Evolutionary conservation across 139 green algal genomes (phyloP).

Genomic region (Volvox reticuliferus): DNA sequence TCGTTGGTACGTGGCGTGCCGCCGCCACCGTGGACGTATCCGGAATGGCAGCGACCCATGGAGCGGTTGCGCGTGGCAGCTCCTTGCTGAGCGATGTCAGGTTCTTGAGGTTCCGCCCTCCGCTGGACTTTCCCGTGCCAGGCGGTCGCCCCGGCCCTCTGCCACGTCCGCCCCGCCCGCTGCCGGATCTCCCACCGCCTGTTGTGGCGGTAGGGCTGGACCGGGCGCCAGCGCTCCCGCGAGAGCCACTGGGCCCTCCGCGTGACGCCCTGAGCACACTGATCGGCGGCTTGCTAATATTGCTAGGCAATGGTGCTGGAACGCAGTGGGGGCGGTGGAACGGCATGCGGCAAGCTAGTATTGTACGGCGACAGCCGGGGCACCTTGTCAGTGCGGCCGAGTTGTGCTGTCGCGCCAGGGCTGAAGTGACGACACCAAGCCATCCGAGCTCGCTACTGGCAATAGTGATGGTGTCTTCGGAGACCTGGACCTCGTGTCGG

Average conservation of each 20-base stretch:
- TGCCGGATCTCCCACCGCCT: neutral
- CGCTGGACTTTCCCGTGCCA: neutral
- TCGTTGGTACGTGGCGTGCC: neutral
- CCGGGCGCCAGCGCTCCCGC: neutral
- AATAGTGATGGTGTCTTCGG: conserved; percentile 7
- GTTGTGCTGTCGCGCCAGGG: neutral
- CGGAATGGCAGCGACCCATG: neutral
- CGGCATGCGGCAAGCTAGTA: conserved; percentile 8
- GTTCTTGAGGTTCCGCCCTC: conserved; percentile 3
- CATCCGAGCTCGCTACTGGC: conserved; percentile 23
- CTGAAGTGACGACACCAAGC: conserved; percentile 20
- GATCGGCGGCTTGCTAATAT: neutral
- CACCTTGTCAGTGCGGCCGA: neutral
- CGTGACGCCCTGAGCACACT: neutral
- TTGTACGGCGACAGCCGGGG: conserved; percentile 7
- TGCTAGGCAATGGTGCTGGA: neutral
- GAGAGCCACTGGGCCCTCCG: neutral
- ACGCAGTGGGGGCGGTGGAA: neutral
- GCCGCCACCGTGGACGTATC: neutral
- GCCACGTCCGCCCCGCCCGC: neutral
- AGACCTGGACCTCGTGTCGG: neutral
- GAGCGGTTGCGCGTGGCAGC: neutral
- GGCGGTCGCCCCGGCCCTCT: neutral
- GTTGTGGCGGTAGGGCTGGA: neutral
- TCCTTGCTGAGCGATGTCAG: neutral